Percentiles rank a stretch among this genome's conserved stretches.
phyloP scores from a whole-genome alignment of 352 stramenopile genomes.

The Globisporangium takayamanum region DNA sequence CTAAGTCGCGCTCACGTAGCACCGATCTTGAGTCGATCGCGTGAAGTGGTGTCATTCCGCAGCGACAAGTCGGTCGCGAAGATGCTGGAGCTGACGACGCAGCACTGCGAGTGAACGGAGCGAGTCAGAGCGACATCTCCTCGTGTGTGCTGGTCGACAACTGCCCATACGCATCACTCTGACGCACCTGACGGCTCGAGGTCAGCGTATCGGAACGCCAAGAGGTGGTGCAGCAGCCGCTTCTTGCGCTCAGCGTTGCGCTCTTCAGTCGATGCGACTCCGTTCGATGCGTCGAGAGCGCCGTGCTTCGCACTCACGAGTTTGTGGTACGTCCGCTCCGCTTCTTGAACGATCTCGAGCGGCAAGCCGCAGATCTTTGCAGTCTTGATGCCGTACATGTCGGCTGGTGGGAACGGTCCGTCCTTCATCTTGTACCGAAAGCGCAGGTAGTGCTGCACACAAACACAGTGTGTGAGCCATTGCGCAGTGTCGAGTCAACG shows the following conservation, averaged over 20 bases:
- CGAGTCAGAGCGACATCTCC: neutral
- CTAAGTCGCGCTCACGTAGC: too few relatives aligned
- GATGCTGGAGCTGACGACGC: slow-evolving; percentile 55
- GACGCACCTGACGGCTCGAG: slow-evolving; percentile 48
- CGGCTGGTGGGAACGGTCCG: slow-evolving; percentile 42
- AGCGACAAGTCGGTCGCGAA: slow-evolving; percentile 48
- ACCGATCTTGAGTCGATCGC: too few relatives aligned
- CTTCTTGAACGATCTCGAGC: slow-evolving; percentile 46
- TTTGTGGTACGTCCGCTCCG: slow-evolving; percentile 32
- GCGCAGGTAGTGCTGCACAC: slow-evolving; percentile 35
- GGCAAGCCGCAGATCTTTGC: slow-evolving; percentile 72
- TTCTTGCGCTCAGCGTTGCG: slow-evolving; percentile 30
- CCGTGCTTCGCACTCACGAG: slow-evolving; percentile 21
- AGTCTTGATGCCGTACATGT: slow-evolving; percentile 82
- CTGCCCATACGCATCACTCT: neutral
- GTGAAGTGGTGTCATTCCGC: slow-evolving; percentile 1
- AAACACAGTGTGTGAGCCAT: neutral
- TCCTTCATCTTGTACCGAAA: slow-evolving; percentile 68
- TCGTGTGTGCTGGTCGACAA: too few relatives aligned
- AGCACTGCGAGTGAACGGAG: slow-evolving; percentile 27
- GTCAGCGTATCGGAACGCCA: slow-evolving; percentile 55
- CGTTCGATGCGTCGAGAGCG: slow-evolving; percentile 9
- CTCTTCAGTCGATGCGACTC: slow-evolving; percentile 9
- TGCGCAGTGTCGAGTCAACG: neutral
- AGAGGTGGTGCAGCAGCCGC: slow-evolving; percentile 59